Base-by-base conservation (phyloP, 306 rosid species). In the Boehmeria nivea region DNA sequence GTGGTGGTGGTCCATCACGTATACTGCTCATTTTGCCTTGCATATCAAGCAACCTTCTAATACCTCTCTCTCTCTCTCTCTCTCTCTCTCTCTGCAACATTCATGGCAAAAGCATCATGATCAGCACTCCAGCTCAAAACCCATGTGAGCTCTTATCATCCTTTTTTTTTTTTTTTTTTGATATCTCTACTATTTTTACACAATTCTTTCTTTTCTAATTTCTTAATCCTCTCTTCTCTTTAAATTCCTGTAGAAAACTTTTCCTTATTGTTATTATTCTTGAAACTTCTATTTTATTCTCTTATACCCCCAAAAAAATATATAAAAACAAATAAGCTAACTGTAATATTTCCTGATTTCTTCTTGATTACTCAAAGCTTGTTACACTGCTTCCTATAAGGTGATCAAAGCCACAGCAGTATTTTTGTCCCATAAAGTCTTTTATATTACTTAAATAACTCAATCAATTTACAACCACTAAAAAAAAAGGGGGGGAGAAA, bases 1-100 rank as follows among this genome's bases (percentile, higher is more conserved):
- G 68, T 66, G 85, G 93, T 75, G 91, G 90, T 74, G 96, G 87
- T 81, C 97, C 95, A 86, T 86, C 85, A 75, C 76, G 85, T 81
- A 77, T 67, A 69, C 74, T 63, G 83, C 76, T 81, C 77, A 79
- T 69, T 59, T 79, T 83, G 81, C 89, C 97, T 89, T 89, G 84
- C 79, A 60, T 66, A 63, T 83, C 89, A 89, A 89, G 95, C 95
- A 86, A 89, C 66, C 75, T 68, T 16, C 73, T 63, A 68, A 66
- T n/a, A n/a, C n/a, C 51, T 61, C 43, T 40, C 31, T 26, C 38
- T 18, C 62, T 36, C 72, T 69, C 51, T 61, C 43, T 40, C 31
- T 26, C 38, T 18, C 62, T 36, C 72, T 71, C 66, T 59, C 73
- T 63, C 62, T 48, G 62, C 69, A 77, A 76, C 84, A 85, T 86